Conservation (phyloP, 129 eudicot genomes). For the Mikania micrantha region DNA sequence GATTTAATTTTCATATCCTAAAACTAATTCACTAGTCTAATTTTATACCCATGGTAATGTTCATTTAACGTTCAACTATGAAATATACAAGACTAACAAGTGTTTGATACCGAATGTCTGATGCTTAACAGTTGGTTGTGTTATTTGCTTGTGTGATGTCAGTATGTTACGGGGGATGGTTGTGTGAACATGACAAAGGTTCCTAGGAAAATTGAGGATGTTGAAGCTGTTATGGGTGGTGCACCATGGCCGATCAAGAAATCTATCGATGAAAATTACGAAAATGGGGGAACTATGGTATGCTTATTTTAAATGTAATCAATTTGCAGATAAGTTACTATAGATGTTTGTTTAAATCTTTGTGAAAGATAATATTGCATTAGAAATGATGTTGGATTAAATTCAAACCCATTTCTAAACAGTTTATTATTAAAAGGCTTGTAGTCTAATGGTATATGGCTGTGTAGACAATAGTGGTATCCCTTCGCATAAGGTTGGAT, state of each 20-base stretch:
- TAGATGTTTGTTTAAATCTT: constrained; percentile 6
- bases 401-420: too few species aligned
- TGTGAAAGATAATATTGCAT: neutral
- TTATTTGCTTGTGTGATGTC: constrained; percentile 12
- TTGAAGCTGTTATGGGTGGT: constrained; percentile 95
- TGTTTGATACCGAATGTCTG: neutral
- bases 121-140: neutral
- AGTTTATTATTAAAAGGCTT: too few species aligned
- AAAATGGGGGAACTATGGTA: constrained; percentile 30
- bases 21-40: too few species aligned
- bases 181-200: constrained; percentile 86
- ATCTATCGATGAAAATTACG: constrained; percentile 27
- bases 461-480: too few species aligned
- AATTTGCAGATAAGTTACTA: neutral
- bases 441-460: too few species aligned
- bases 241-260: constrained; percentile 73
- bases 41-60: neutral
- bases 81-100: neutral
- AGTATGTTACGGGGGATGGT: constrained; percentile 79
- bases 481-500: too few species aligned
- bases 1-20: too few species aligned
- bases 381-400: neutral
- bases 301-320: neutral
- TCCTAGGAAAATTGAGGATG: constrained; percentile 67
- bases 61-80: neutral